Base-by-base conservation (phyloP, 257 asterid species). In the Vinca minor region DNA sequence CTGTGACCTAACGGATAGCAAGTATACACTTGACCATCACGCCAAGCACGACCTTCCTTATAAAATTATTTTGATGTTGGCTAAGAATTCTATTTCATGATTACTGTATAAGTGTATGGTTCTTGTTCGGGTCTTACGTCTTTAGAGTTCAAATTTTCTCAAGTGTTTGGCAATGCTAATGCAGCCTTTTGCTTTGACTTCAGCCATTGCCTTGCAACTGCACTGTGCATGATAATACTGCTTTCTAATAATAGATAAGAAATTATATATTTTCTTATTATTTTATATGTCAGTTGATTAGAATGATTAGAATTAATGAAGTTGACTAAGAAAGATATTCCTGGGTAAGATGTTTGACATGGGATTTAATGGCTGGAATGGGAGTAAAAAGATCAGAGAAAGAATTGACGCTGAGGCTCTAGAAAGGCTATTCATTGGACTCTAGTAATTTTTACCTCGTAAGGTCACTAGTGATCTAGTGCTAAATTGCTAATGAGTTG, bases 381-480 rank as follows among this genome's bases (percentile, higher is more conserved):
- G 14, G 55, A 31, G 29, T 17, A 45, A 17, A 29, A 11, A 63
- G 39, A 39, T 4, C 7, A 7, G 29, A 26, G 29, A 26, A 21
- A 8, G 48, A 18, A 21, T 36, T 29, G 53, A 41, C 53, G n/a
- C 20, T 23, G 18, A 8, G n/a, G 56, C 21, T 14, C 4, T 20
- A 23, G 38, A 34, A 36, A 38, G 34, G 28, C 54, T 69, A 50
- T 42, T 58, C 5, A 17, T 56, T 56, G 4, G 26, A 56, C 25
- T 56, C n/a, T 25, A 20, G 29, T 56, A 56, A 13, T 38, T 46
- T 69, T 61, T 56, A 31, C 65, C 36, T n/a, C 53, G 10, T 13
- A 29, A 34, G 8, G 35, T 25, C 63, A 45, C 28, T 69, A 69
- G 65, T 18, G 49, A 52, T 34, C 12, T 45, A 69, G 60, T 70